These are phyloP conservation scores for Colletotrichum sp. DNA, from an alignment of 2,329 filamentous ascomycete genomes.

Conservation along the genomic window DNA sequence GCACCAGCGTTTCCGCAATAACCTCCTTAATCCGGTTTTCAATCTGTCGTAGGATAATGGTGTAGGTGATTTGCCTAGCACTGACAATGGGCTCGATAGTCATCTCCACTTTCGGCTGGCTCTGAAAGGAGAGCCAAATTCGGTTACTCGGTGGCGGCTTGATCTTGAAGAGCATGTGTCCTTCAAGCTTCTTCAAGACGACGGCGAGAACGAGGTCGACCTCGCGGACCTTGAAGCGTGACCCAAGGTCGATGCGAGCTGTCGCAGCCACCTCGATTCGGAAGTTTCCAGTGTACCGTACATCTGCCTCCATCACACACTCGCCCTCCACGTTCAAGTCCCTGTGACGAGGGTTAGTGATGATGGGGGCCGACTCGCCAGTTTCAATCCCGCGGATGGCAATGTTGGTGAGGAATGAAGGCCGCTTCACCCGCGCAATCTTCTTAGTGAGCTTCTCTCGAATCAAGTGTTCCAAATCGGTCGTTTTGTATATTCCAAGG, in stretches of 20 bases:
- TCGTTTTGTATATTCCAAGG: conserved; percentile 84
- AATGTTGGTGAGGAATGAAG: conserved; percentile 86
- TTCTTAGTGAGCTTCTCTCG: conserved; percentile 92
- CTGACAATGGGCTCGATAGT: conserved; percentile 96
- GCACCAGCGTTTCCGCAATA: conserved; percentile 87
- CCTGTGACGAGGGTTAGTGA: conserved; percentile 86
- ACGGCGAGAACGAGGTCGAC: conserved; percentile 89
- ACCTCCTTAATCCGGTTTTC: conserved; percentile 96
- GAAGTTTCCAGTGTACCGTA: conserved; percentile 89
- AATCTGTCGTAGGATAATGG: conserved; percentile 88
- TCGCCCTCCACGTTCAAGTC: conserved; percentile 93
- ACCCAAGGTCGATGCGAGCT: conserved; percentile 87
- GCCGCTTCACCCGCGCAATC: conserved; percentile 91
- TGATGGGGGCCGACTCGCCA: conserved; percentile 84
- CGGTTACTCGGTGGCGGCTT: conserved; percentile 96
- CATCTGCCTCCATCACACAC: conserved; percentile 83
- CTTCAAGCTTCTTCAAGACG: conserved; percentile 83
- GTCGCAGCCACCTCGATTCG: conserved; percentile 91
- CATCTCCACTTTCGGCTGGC: conserved; percentile 93
- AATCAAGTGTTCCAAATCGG: conserved; percentile 79
- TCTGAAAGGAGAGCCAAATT: conserved; percentile 93
- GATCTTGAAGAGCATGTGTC: conserved; percentile 83
- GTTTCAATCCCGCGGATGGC: conserved; percentile 84
- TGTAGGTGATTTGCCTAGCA: conserved; percentile 93
- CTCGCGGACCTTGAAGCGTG: conserved; percentile 87